A percentile compares a stretch with the other conserved stretches of the same genome.
These are phyloP conservation scores for Torrubiellomyces zombiae DNA, from an alignment of 2,329 filamentous ascomycete species.

Conservation along the genomic window DNA sequence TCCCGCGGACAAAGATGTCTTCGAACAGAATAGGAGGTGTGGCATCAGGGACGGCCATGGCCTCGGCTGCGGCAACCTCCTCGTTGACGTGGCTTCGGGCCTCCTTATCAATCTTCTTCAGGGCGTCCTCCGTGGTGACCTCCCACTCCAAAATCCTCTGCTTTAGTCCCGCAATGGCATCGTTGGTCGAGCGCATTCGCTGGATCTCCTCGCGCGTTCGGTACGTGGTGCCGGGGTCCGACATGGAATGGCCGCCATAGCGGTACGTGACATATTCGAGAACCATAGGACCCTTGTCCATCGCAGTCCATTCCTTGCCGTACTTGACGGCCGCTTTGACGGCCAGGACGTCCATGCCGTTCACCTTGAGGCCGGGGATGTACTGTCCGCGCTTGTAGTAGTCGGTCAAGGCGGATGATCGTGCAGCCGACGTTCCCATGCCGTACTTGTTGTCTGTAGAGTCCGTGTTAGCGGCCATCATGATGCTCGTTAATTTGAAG, in stretches of 20 bases:
- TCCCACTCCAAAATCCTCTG: constrained; percentile 96
- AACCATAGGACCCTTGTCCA: constrained; percentile 82
- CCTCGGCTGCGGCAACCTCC: constrained; percentile 81
- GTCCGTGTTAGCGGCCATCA: constrained; percentile 6
- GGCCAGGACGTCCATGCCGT: constrained; percentile 97
- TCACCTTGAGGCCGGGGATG: constrained; percentile 98
- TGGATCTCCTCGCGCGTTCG: constrained; percentile 98
- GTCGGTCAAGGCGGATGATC: constrained; percentile 89
- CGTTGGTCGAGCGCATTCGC: constrained; percentile 97
- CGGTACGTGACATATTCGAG: constrained; percentile 99
- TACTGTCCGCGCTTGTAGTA: constrained; percentile 99
- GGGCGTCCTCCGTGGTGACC: constrained; percentile 79
- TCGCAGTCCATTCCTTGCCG: constrained; percentile 71
- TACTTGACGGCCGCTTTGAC: constrained; percentile 94
- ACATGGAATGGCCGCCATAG: constrained; percentile 99
- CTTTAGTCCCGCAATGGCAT: constrained; percentile 95
- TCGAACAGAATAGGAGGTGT: constrained; percentile 77
- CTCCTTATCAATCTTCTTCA: constrained; percentile 92
- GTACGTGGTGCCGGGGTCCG: constrained; percentile 97
- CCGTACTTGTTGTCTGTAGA: constrained; percentile 94
- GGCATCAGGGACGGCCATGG: constrained; percentile 65
- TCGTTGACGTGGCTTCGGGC: constrained; percentile 71
- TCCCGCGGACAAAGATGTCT: constrained; percentile 86
- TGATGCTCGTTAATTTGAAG: too few species aligned
- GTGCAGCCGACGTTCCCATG: constrained; percentile 93